Base-by-base conservation (phyloP, 345 rosid species). In the Erucastrum elatum region DNA sequence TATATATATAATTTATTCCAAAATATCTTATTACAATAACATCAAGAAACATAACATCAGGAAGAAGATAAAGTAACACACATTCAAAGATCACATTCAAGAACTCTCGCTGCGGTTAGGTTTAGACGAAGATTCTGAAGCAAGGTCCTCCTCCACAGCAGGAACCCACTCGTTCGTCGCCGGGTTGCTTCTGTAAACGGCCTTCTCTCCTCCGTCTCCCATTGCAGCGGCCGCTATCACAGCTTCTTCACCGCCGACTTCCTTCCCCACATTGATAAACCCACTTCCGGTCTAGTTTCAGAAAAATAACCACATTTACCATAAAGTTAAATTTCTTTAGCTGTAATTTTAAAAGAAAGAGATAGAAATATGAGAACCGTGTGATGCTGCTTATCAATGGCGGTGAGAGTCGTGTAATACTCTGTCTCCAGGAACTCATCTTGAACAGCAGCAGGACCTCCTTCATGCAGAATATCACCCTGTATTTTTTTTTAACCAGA, bases 101-200 rank as follows among this genome's bases (percentile, higher is more conserved):
- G 81, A 77, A 41, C 84, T 72, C 82, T 89, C 96, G 63, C 91
- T 91, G 64, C 90, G 84, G 70, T 75, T 88, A 5, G 91, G 91
- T 84, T 87, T 89, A 77, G 68, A 59, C 3, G 72, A 80, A 21
- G 78, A 86, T 49, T 81, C 72, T 9, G 78, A 84, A 27, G 21
- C 87, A 82, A 59, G 29, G 3, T 76, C 76, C 9, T 84, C 77
- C 44, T 81, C 87, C 49, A 55, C 62, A 17, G 35, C 75, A 1
- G 92, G 91, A 82, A 82, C 77, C 97, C 94, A 87, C 61, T 91
- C 94, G 59, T 89, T 91, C n/a, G 87, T 88, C 64, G 92, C 92
- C 13, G 94, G 94, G 49, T 91, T 91, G 81, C 94, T 84, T 68
- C 37, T 80, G 68, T 79, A 84, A 56, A 68, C 77, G 1, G 69